Conservation (phyloP, 169 alveolate genomes). For the Miamiensis avidus region DNA sequence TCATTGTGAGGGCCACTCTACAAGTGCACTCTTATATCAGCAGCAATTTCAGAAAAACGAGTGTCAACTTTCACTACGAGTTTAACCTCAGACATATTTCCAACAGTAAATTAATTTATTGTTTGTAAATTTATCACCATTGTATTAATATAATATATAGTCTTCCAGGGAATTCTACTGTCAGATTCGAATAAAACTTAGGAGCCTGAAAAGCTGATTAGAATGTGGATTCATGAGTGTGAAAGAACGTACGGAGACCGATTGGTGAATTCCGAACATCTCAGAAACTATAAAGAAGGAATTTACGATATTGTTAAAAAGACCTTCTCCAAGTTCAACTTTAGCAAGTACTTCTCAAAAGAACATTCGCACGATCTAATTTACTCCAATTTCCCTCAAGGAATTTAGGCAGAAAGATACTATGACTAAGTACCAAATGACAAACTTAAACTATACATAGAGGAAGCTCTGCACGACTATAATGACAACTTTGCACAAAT, state of each 20-base stretch:
- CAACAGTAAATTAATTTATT: too few species aligned
- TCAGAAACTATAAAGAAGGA: conserved; percentile 84
- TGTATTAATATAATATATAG: too few species aligned
- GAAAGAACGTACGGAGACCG: conserved; percentile 96
- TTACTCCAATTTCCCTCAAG: conserved; percentile 89
- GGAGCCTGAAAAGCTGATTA: conserved; percentile 92
- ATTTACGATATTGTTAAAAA: conserved; percentile 91
- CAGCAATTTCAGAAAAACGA: conserved; percentile 93
- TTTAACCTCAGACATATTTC: conserved; percentile 94
- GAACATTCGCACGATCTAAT: conserved; percentile 89
- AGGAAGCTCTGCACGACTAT: conserved; percentile 92
- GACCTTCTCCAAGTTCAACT: conserved; percentile 90
- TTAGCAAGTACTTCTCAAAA: conserved; percentile 85
- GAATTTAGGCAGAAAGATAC: conserved; percentile 78
- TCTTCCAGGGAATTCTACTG: conserved; percentile 92
- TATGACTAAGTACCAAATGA: conserved; percentile 90
- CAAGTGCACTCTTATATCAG: conserved; percentile 86
- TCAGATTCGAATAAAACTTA: conserved; percentile 88
- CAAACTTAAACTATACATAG: conserved; percentile 76
- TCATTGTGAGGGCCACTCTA: conserved; percentile 91
- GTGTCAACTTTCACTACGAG: conserved; percentile 96
- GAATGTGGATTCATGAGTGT: conserved; percentile 95
- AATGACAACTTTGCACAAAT: conserved; percentile 92
- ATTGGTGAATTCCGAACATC: conserved; percentile 84
- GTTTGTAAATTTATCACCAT: too few species aligned